These are phyloP conservation scores for Saitozyma podzolica DNA, from an alignment of 768 basidiomycete species.

Conservation along the genomic window DNA sequence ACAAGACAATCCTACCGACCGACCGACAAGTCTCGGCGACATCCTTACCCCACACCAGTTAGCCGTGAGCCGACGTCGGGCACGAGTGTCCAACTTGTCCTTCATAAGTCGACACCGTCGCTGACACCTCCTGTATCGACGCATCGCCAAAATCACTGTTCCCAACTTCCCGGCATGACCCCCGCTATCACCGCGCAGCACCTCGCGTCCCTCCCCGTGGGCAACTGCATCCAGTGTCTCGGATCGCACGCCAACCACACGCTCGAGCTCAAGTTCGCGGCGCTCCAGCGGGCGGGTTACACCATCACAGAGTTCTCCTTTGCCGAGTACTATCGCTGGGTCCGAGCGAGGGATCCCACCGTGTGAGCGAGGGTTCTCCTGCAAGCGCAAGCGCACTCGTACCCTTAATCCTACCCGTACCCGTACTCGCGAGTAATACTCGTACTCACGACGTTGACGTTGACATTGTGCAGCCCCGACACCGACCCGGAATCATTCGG, in stretches of 20 bases:
- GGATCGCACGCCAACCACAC: slow-evolving; percentile 5
- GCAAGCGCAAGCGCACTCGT: no score
- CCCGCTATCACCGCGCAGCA: neutral
- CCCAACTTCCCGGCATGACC: no score
- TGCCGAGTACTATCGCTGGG: slow-evolving; percentile 1
- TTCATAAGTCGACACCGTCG: no score
- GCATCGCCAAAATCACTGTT: no score
- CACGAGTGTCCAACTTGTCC: no score
- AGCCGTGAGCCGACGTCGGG: no score
- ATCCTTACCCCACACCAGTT: no score
- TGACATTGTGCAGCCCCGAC: neutral
- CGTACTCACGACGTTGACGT: neutral
- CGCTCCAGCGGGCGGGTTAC: slow-evolving; percentile 6
- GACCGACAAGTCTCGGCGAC: no score
- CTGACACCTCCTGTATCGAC: no score
- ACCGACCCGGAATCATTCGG: neutral
- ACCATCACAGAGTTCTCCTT: slow-evolving; percentile 1
- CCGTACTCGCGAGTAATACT: no score
- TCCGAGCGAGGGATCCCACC: neutral
- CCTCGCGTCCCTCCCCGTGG: neutral
- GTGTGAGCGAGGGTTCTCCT: neutral
- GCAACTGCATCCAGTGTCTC: neutral
- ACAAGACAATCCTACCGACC: no score
- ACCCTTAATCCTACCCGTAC: no score
- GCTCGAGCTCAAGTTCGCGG: slow-evolving; percentile 7